phyloP scores from a whole-genome alignment of 805 yeast species.

The Diddensiella santjacobensis region DNA sequence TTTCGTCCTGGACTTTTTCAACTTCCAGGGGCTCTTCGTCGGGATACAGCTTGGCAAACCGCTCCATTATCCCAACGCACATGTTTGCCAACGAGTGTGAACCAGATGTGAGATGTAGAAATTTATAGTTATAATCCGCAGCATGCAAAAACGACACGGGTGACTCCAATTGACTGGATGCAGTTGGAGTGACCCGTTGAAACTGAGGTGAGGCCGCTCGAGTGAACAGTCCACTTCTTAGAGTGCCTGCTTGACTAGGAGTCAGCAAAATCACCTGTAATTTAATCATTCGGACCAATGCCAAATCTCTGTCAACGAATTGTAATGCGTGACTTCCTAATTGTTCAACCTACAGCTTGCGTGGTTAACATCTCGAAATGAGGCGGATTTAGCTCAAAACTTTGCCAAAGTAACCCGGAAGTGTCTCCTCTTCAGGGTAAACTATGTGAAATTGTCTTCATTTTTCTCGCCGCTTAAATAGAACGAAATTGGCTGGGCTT shows the following conservation, averaged over 20 bases:
- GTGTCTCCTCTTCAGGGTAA: no score
- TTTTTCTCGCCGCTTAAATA: no score
- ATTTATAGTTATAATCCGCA: slow-evolving; percentile 39
- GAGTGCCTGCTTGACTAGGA: slow-evolving; percentile 22
- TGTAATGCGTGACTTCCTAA: no score
- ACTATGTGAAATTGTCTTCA: no score
- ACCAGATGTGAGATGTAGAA: slow-evolving; percentile 60
- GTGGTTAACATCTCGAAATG: no score
- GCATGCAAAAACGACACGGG: slow-evolving; percentile 1
- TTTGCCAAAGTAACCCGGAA: no score
- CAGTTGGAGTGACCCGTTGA: slow-evolving; percentile 7
- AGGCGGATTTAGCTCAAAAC: no score
- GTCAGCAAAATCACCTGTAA: slow-evolving; percentile 44
- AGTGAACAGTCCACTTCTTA: slow-evolving; percentile 13
- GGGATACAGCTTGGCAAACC: slow-evolving; percentile 65
- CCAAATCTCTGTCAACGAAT: no score
- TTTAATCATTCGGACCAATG: slow-evolving; percentile 43
- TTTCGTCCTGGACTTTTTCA: slow-evolving; percentile 60
- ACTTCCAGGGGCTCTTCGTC: slow-evolving; percentile 43
- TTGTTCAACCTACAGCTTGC: no score
- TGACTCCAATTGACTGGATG: background rate
- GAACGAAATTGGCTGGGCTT: no score
- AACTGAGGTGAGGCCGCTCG: slow-evolving; percentile 14
- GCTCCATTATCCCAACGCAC: slow-evolving; percentile 49
- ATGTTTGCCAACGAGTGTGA: slow-evolving; percentile 45